Base-by-base conservation (phyloP, 257 asterid genomes). In the Fraxinus excelsior region DNA sequence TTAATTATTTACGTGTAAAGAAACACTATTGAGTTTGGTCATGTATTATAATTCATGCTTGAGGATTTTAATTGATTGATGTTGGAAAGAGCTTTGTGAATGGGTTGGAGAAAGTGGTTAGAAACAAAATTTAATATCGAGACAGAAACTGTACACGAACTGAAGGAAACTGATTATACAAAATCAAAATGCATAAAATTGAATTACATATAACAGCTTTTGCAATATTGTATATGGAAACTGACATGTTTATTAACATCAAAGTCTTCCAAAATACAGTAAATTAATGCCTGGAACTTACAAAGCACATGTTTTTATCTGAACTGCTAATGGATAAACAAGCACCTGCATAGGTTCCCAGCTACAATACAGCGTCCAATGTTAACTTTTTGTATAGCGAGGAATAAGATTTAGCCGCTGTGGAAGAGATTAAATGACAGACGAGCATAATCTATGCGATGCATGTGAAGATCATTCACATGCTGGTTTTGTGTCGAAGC, bases 401-500 rank as follows among this genome's bases (percentile, higher is more conserved):
- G 62, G 62, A 18, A 51, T 51, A 14, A 14, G 23, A 14, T 51
- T 51, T 51, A 51, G 62, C 62, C 25, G 21, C 62, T 4, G 19
- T 51, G 11, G 62, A 51, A 51, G 21, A 5, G 19, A 51, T 5
- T 51, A 51, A 18, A 51, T 5, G 21, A 18, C 18, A 51, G 60
- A 51, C 60, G 13, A 38, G 44, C 44, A 51, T 51, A 51, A 51
- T 51, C 21, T 18, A 51, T 51, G 23, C 5, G 21, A 18, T 18
- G 10, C 23, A 6, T 1, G 6, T 0, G 84, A 66, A 38, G 70
- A 69, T 92, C 92, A 95, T 82, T 95, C 97, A 78, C 99, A 95
- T 29, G 91, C 94, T 2, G 98, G 96, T 80, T 95, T 95, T 11
- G 96, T 90, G 79, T 93, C 97, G 32, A 90, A 95, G 94, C 99